Evolutionary conservation across 2,329 filamentous ascomycete genomes (phyloP).

Genomic region (Neofusicoccum parvum): DNA sequence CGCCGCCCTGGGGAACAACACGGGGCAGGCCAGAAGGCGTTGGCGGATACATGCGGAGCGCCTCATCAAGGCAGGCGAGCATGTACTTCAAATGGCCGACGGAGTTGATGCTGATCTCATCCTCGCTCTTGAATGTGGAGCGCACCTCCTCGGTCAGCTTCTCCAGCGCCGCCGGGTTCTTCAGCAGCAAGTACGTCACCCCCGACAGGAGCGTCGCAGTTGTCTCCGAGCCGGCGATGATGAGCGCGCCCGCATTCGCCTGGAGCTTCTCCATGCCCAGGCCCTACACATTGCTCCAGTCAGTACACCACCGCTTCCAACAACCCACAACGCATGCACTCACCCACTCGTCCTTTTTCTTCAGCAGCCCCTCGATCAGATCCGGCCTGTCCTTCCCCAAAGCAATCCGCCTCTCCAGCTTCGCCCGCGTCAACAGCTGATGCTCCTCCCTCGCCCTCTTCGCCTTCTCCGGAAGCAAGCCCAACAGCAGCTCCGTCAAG

Average conservation of each 20-base stretch:
- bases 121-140: conserved; percentile 29
- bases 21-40: conserved; percentile 45
- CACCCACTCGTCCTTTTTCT: neutral
- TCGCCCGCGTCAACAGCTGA: conserved; percentile 24
- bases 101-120: conserved; percentile 37
- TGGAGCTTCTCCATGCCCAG: neutral
- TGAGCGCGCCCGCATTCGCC: conserved; percentile 22
- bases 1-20: conserved; percentile 38
- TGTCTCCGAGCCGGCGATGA: conserved; percentile 37
- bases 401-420: neutral
- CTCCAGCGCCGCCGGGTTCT: conserved; percentile 29
- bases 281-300: neutral
- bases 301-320: neutral
- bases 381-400: neutral
- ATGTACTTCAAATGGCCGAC: conserved; percentile 42
- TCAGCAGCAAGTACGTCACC: conserved; percentile 33
- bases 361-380: neutral
- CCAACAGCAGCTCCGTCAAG: conserved; percentile 32
- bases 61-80: conserved; percentile 50
- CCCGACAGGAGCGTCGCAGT: conserved; percentile 37
- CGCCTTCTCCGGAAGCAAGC: conserved; percentile 30
- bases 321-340: neutral
- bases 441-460: conserved; percentile 24
- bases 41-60: conserved; percentile 49
- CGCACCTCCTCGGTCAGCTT: conserved; percentile 34